phyloP scores from a whole-genome alignment of 257 asterid species.

The Solanum rostratum region DNA sequence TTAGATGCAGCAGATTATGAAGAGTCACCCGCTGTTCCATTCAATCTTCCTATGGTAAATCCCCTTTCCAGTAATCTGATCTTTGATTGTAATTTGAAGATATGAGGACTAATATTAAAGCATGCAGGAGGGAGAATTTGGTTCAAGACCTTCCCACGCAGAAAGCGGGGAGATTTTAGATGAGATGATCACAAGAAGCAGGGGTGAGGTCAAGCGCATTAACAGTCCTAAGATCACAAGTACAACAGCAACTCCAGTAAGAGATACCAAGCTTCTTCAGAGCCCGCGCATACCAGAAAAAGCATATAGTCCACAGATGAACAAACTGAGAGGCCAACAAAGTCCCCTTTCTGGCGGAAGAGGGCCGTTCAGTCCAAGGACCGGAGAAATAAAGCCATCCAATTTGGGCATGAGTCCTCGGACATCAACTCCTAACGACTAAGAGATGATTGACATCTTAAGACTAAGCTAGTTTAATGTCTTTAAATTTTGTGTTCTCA shows the following conservation, averaged over 20 bases:
- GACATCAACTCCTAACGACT: constrained; percentile 12
- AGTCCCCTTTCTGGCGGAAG: constrained; percentile 24
- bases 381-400: constrained; percentile 37
- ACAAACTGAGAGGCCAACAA: constrained; percentile 36
- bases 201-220: constrained; percentile 64
- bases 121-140: constrained; percentile 56
- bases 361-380: constrained; percentile 41
- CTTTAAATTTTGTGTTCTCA: neutral
- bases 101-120: neutral
- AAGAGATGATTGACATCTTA: neutral
- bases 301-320: constrained; percentile 49
- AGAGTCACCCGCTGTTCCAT: constrained; percentile 62
- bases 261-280: constrained; percentile 33
- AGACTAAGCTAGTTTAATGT: neutral
- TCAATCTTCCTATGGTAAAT: constrained; percentile 38
- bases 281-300: constrained; percentile 56
- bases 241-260: constrained; percentile 49
- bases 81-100: neutral
- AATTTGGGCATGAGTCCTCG: constrained; percentile 45
- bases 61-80: neutral
- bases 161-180: constrained; percentile 71
- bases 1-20: constrained; percentile 86
- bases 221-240: constrained; percentile 59
- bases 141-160: constrained; percentile 30
- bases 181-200: constrained; percentile 71